Base-by-base conservation (phyloP, 176 grass and related monocot genomes). In the Coix lacrymajobi region DNA sequence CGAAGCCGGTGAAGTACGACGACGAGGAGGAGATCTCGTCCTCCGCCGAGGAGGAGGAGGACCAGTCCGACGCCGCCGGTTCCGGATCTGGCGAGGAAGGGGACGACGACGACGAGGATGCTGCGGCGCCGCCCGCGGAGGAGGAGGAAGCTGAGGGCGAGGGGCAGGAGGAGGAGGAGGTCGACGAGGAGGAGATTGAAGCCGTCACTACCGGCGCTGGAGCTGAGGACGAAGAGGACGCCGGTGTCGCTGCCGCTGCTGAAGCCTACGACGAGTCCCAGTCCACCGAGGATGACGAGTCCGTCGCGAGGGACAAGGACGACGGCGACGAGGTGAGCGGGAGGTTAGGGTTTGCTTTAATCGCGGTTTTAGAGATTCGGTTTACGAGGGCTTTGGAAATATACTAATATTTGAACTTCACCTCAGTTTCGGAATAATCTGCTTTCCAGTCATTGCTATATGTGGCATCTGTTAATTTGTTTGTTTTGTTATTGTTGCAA, bases 141-240 rank as follows among this genome's bases (percentile, higher is more conserved):
- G 82, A 76, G 31, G 88, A 28, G 9, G 44, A 28, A 29, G 17
- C 32, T 1, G 68, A 28, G 39, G 68, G 9, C 0, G 68, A 45
- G 39, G 68, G 39, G 37, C 22, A 44, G 36, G 54, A 81, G 68
- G 83, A 83, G 32, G 93, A 91, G 30, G 92, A 90, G 71, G 79
- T 90, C 11, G 94, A 94, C 2, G 89, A 92, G 80, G 92, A 97
- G 38, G 87, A 94, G 80, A 91, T 92, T 52, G 94, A 94, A 73
- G 89, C 82, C 49, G 89, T 97, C 32, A 87, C 79, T 14, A 88
- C 85, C 37, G 73, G 79, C 41, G 89, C 45, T 1, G 94, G 85
- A 17, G 76, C 69, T 25, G 70, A 87, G 12, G 85, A 90, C 12
- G 85, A 75, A 32, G 88, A 74, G 12, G 81, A 79, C 4, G 75